Conservation (phyloP, 305 asterid species). For the Fraxinus albicans region DNA sequence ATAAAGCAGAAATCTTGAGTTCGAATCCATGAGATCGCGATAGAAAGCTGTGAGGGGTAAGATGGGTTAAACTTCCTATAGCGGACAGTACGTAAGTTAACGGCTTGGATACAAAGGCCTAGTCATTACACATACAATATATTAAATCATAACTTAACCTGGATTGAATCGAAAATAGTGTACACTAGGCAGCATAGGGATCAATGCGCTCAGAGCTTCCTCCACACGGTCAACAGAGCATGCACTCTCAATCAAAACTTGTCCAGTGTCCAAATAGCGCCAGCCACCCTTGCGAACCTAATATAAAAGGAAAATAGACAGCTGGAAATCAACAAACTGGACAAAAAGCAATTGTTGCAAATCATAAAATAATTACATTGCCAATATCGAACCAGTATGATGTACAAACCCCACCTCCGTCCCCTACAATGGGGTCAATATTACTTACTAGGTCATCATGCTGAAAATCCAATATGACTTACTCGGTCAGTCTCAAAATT, state of each 20-base stretch:
- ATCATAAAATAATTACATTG: slow-evolving; percentile 22
- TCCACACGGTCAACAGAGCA: slow-evolving; percentile 99
- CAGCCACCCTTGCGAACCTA: slow-evolving; percentile 98
- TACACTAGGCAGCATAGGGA: slow-evolving; percentile 94
- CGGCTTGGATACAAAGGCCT: neutral
- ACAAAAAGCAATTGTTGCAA: slow-evolving; percentile 9
- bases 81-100: neutral
- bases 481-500: neutral
- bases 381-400: slow-evolving; percentile 2
- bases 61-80: neutral
- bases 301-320: slow-evolving; percentile 28
- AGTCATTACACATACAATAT: neutral
- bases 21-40: neutral
- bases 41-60: neutral
- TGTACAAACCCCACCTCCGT: neutral
- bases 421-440: neutral
- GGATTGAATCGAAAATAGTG: slow-evolving; percentile 97
- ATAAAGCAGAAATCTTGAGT: neutral
- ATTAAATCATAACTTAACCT: slow-evolving; percentile 45
- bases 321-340: slow-evolving; percentile 11
- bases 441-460: neutral
- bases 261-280: slow-evolving; percentile 98
- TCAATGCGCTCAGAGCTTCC: slow-evolving; percentile 89
- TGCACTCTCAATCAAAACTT: slow-evolving; percentile 97
- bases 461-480: neutral